A percentile compares a stretch with the other conserved stretches of the same genome.
Conservation (phyloP, 2,329 filamentous ascomycete species). For the Arachnopeziza araneosa region DNA sequence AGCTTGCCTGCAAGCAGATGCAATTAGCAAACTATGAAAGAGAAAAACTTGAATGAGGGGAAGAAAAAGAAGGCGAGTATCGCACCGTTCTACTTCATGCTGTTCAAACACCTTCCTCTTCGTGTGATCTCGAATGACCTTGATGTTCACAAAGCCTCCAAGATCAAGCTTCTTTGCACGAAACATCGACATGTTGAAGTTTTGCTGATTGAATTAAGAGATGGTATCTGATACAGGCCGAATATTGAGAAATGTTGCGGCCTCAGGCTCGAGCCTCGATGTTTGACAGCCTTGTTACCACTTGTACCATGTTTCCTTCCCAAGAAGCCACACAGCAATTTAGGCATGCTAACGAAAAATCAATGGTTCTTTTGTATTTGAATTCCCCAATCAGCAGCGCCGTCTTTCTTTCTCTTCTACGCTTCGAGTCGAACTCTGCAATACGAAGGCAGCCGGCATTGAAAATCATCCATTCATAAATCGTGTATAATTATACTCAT, state of each 20-base stretch:
- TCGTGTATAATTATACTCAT: too few relatives aligned
- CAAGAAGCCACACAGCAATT: too few relatives aligned
- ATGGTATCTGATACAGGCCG: background rate
- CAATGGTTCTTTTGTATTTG: too few relatives aligned
- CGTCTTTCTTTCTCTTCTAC: too few relatives aligned
- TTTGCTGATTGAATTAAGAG: background rate
- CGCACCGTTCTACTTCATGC: conserved; percentile 75
- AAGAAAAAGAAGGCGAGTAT: background rate
- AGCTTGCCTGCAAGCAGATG: conserved; percentile 63
- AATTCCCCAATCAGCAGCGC: too few relatives aligned
- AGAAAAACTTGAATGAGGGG: background rate
- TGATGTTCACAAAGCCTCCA: conserved; percentile 79
- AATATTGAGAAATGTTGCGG: background rate
- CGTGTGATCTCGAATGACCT: conserved; percentile 87
- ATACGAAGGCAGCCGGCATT: too few relatives aligned
- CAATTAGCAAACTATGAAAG: background rate
- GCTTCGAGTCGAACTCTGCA: too few relatives aligned
- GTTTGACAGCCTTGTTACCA: background rate
- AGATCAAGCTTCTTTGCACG: conserved; percentile 85
- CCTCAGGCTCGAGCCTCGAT: background rate
- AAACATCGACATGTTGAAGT: conserved; percentile 71
- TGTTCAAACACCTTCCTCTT: conserved; percentile 91
- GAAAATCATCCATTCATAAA: too few relatives aligned
- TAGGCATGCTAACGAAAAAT: too few relatives aligned
- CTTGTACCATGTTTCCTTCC: too few relatives aligned